Evolutionary conservation across 2,329 filamentous ascomycete genomes (phyloP).

Genomic region (Fusarium continuum): DNA sequence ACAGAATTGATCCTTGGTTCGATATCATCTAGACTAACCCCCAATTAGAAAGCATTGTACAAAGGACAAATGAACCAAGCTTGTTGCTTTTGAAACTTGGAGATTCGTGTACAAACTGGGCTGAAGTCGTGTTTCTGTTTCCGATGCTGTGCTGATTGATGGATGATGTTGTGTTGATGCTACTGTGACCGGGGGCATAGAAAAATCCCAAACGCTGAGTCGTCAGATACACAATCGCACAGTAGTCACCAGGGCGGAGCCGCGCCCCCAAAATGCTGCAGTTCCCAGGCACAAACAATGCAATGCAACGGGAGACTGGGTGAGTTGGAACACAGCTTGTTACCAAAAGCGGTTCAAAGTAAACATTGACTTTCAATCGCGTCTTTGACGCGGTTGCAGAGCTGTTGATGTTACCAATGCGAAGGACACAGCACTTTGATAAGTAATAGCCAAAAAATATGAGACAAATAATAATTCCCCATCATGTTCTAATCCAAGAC

Average conservation of each 20-base stretch:
- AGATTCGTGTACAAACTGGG: constrained; percentile 20
- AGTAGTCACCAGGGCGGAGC: constrained; percentile 33
- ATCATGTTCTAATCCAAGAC: not conserved
- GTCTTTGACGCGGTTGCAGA: constrained; percentile 13
- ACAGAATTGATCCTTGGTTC: constrained; percentile 16
- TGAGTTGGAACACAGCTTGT: constrained; percentile 18
- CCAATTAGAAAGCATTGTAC: constrained; percentile 13
- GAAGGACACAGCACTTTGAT: not conserved
- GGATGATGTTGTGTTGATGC: constrained; percentile 24
- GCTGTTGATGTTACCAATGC: not conserved
- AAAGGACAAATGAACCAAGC: constrained; percentile 27
- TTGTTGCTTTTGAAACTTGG: constrained; percentile 31
- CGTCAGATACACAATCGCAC: constrained; percentile 14
- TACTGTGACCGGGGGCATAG: constrained; percentile 5
- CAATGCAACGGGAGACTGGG: constrained; percentile 16
- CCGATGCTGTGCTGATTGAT: constrained; percentile 19
- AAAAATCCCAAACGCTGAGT: constrained; percentile 10
- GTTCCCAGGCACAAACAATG: constrained; percentile 32
- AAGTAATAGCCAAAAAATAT: not conserved
- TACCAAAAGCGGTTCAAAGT: constrained; percentile 34
- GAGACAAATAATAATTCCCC: not conserved
- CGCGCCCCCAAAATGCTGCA: constrained; percentile 18
- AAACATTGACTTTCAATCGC: constrained; percentile 17
- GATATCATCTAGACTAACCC: constrained; percentile 11
- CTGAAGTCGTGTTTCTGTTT: constrained; percentile 23